These are phyloP conservation scores for Striga asiatica DNA, from an alignment of 257 asterid genomes.

Conservation along the genomic window DNA sequence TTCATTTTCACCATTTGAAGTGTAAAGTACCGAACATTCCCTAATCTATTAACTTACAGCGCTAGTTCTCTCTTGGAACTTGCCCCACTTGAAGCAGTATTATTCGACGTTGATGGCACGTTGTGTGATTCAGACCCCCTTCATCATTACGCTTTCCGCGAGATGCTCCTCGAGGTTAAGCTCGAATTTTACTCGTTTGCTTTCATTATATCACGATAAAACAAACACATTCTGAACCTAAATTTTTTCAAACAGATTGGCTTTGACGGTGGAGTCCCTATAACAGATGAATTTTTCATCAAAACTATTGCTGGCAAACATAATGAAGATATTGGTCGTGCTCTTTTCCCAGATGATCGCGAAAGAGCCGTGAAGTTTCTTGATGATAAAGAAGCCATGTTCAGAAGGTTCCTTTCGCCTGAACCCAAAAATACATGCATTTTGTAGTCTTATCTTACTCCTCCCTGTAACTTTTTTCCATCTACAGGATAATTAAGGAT, in stretches of 20 bases:
- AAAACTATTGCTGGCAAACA: constrained; percentile 76
- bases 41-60: constrained; percentile 33
- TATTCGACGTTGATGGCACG: constrained; percentile 91
- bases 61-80: constrained; percentile 38
- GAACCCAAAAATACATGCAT: neutral
- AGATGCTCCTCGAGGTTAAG: constrained; percentile 80
- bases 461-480: neutral
- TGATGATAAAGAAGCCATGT: constrained; percentile 80
- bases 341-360: constrained; percentile 78
- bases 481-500: constrained; percentile 63
- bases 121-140: constrained; percentile 89
- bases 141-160: constrained; percentile 58
- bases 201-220: neutral
- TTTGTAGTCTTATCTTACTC: neutral
- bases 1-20: neutral
- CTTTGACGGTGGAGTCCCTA: constrained; percentile 79
- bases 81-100: constrained; percentile 91
- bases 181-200: neutral
- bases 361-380: constrained; percentile 60
- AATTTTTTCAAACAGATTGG: constrained; percentile 47
- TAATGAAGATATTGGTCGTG: constrained; percentile 57
- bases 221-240: neutral
- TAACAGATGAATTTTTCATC: constrained; percentile 49
- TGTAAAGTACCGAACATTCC: constrained; percentile 12
- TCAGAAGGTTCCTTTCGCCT: constrained; percentile 45